Evolutionary conservation across 176 grass and related monocot genomes (phyloP).

Genomic region (Lolium perenne): DNA sequence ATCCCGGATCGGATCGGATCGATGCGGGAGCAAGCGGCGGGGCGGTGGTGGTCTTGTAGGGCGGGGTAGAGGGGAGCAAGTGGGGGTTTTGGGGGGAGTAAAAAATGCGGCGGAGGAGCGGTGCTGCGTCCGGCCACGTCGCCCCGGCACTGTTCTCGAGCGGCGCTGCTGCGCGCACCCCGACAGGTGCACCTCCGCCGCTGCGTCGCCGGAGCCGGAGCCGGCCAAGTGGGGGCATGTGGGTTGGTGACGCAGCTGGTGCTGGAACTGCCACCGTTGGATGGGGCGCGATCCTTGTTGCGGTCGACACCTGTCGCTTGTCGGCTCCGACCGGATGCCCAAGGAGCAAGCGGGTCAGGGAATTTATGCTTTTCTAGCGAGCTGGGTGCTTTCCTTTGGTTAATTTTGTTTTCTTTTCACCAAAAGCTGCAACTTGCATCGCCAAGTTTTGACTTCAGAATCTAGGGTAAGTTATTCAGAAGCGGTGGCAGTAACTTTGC

Average conservation of each 20-base stretch:
- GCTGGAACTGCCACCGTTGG: neutral
- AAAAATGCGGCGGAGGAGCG: conserved; percentile 51
- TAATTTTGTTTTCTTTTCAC: neutral
- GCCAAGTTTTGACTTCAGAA: neutral
- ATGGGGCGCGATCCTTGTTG: conserved; percentile 2
- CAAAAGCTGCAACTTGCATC: neutral
- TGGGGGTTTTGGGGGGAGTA: conserved; percentile 34
- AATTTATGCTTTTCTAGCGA: neutral
- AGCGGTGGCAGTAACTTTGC: too few relatives aligned
- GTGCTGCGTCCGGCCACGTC: conserved; percentile 54
- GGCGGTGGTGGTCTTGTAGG: conserved; percentile 32
- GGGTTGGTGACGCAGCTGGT: neutral
- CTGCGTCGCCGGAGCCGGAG: conserved; percentile 37
- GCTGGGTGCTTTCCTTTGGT: neutral
- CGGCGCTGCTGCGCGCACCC: conserved; percentile 49
- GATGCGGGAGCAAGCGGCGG: conserved; percentile 9
- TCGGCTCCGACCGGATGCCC: neutral
- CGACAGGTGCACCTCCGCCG: conserved; percentile 46
- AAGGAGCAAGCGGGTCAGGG: neutral
- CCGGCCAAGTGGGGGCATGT: conserved; percentile 36
- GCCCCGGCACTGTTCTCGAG: conserved; percentile 45
- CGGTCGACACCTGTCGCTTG: conserved; percentile 25
- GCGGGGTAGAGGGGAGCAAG: neutral
- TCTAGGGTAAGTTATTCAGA: neutral
- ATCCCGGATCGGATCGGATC: conserved; percentile 12